phyloP scores from a whole-genome alignment of 2,329 filamentous ascomycete genomes.

The Diaporthe ampelina region DNA sequence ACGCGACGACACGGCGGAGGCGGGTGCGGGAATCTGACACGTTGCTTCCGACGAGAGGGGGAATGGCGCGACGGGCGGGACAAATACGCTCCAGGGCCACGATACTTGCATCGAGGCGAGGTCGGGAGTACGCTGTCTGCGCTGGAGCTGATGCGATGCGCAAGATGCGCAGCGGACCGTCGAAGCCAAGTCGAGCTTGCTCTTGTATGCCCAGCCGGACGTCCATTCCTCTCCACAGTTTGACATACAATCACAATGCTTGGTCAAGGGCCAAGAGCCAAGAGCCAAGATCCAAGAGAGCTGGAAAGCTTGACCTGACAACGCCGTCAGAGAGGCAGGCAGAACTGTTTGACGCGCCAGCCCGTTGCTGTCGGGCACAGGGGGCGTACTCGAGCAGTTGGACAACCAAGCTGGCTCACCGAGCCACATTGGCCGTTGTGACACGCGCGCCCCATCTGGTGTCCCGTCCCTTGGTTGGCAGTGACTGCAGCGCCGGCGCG shows the following conservation, averaged over 20 bases:
- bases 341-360: background rate
- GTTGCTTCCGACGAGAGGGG: background rate
- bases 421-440: background rate
- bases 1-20: conserved; percentile 2
- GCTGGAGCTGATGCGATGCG: background rate
- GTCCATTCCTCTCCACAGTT: background rate
- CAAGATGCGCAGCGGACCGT: background rate
- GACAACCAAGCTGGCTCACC: background rate
- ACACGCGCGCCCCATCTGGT: background rate
- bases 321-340: background rate
- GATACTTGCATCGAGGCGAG: conserved; percentile 24
- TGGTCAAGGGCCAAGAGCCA: background rate
- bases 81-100: background rate
- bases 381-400: background rate
- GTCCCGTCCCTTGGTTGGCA: background rate
- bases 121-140: background rate
- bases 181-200: background rate
- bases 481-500: background rate
- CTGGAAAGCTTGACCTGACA: conserved; percentile 36
- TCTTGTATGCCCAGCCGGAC: background rate
- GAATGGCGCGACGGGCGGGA: too few species aligned
- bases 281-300: conserved; percentile 14
- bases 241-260: background rate
- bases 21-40: background rate
- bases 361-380: background rate